Base-by-base conservation (phyloP, 495 filamentous ascomycete species). In the Penicillium pulvis region DNA sequence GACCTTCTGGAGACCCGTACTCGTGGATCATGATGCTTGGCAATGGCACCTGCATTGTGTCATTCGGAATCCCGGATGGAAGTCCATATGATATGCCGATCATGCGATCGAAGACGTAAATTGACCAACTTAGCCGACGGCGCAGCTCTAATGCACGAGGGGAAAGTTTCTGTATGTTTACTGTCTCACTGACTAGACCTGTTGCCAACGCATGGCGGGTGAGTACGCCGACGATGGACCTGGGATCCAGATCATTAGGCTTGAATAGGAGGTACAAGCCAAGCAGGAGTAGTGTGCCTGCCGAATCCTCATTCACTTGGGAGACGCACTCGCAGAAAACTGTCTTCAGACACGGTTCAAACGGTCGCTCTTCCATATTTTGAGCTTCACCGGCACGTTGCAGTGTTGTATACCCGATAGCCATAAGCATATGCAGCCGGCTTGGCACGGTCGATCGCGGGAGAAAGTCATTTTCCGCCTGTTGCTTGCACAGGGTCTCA, bases 21-120 rank as follows among this genome's bases (percentile, higher is more conserved):
- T 71, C 66, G 39, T 69, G 61, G 17, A 71, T 57, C n/a, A 67
- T 69, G 16, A 69, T 61, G 17, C 69, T 59, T n/a, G 66, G 66
- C 11, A 69, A 46, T 10, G 66, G 64, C 30, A 69, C 49, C n/a
- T 62, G 55, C 45, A 64, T 62, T n/a, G 49, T 33, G 7, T 65
- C 55, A 24, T 71, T 64, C 19, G 55, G 56, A 49, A 69, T 51
- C 24, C 55, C 53, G 23, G 62, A 55, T 23, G 66, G 66, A 17
- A 70, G 54, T 12, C 69, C 66, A 19, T 65, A 60, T 1, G 64
- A 67, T 7, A 66, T 57, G 35, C 67, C 61, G 4, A 67, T 63
- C 69, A 71, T 69, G 12, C 66, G 60, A 48, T 69, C 67, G 33
- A 71, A 62, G 1, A 67, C 64, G 59, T 61, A 71, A 1, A 68